Evolutionary conservation across 495 filamentous ascomycete species (phyloP).

Genomic region (Rhizodiscina lignyota): DNA sequence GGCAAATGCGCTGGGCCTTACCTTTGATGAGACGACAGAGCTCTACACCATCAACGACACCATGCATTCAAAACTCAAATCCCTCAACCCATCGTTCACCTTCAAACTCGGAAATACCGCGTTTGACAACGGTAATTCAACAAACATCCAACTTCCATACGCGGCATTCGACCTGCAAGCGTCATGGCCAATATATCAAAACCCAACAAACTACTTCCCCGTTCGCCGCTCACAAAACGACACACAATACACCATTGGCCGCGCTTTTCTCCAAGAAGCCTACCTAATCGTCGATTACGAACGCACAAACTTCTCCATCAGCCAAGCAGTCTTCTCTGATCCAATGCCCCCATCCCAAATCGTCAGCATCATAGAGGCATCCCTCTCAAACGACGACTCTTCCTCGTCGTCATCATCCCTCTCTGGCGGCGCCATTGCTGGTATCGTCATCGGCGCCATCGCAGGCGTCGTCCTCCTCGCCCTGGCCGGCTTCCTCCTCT

Average conservation of each 20-base stretch:
- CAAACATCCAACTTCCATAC: constrained; percentile 8
- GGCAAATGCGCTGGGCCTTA: constrained; percentile 18
- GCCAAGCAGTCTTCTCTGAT: constrained; percentile 4
- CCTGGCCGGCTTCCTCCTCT: not conserved
- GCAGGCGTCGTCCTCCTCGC: constrained; percentile 3
- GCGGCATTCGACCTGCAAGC: constrained; percentile 7
- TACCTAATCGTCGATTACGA: constrained; percentile 10
- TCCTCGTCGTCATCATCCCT: not conserved
- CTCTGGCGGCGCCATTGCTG: constrained; percentile 5
- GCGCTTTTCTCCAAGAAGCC: constrained; percentile 9
- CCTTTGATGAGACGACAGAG: constrained; percentile 14
- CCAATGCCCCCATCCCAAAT: constrained; percentile 2
- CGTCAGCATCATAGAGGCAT: constrained; percentile 1
- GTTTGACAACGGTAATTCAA: constrained; percentile 9
- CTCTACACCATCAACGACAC: constrained; percentile 20
- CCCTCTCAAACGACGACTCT: not conserved
- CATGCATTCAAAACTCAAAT: constrained; percentile 11
- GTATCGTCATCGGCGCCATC: constrained; percentile 8
- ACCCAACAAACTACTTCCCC: constrained; percentile 5
- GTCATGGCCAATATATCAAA: constrained; percentile 2
- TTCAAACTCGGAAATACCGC: constrained; percentile 16
- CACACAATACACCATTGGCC: constrained; percentile 5
- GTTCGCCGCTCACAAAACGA: constrained; percentile 7
- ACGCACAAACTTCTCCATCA: constrained; percentile 6
- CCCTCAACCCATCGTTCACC: constrained; percentile 16